Conservation (phyloP, 176 grass and related monocot species). For the Urochloa ruziziensis region DNA sequence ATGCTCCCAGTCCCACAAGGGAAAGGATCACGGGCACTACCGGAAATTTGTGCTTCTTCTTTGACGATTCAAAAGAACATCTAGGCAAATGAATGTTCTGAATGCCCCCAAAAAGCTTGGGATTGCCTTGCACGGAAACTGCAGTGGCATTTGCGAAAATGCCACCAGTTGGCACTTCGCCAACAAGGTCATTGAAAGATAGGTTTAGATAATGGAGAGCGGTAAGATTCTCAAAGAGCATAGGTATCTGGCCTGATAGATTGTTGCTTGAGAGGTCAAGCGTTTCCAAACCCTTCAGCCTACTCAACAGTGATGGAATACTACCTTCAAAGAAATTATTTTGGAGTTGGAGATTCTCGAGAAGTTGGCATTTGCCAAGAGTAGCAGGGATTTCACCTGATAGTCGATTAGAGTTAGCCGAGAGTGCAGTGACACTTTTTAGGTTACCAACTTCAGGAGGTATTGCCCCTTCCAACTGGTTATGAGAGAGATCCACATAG, state of each 20-base stretch:
- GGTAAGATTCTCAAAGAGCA: neutral
- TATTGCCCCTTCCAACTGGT: constrained; percentile 20
- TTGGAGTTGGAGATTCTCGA: constrained; percentile 33
- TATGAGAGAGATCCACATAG: constrained; percentile 33
- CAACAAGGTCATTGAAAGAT: constrained; percentile 32
- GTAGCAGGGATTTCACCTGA: constrained; percentile 44
- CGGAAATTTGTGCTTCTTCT: neutral
- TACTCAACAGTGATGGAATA: constrained; percentile 3
- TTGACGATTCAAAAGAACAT: constrained; percentile 1
- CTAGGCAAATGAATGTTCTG: constrained; percentile 6
- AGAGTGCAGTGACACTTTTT: neutral
- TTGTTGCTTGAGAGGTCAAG: constrained; percentile 40
- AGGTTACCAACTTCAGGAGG: constrained; percentile 31
- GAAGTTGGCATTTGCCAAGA: constrained; percentile 37
- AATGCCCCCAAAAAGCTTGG: constrained; percentile 40
- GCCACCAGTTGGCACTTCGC: constrained; percentile 34
- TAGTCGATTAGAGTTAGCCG: constrained; percentile 6
- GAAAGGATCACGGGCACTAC: neutral
- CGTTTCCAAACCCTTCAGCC: neutral
- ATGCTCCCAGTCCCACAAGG: neutral
- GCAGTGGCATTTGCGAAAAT: constrained; percentile 34
- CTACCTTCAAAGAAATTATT: constrained; percentile 27
- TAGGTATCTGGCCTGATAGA: constrained; percentile 26
- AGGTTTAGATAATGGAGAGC: constrained; percentile 28
- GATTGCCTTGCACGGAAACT: constrained; percentile 35